Evolutionary conservation across 257 asterid genomes (phyloP).

Genomic region (Solanum microdontum): DNA sequence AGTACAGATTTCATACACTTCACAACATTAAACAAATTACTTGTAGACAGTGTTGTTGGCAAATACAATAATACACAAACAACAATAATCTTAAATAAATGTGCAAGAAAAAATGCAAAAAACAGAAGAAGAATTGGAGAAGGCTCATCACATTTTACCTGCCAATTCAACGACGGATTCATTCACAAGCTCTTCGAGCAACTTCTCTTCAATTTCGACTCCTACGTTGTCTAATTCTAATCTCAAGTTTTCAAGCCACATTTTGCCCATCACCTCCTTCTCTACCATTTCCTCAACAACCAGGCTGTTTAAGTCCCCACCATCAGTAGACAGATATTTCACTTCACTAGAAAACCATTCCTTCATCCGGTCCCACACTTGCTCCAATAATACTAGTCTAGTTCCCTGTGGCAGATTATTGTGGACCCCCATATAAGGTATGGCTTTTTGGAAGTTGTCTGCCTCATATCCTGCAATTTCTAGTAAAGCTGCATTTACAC

Average conservation of each 20-base stretch:
- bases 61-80: constrained; percentile 15
- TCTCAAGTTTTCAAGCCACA: constrained; percentile 48
- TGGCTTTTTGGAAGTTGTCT: constrained; percentile 23
- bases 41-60: constrained; percentile 9
- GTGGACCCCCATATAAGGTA: constrained; percentile 19
- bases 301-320: constrained; percentile 38
- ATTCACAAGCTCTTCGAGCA: constrained; percentile 62
- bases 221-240: constrained; percentile 49
- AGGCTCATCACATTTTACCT: constrained; percentile 24
- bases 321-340: constrained; percentile 17
- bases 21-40: neutral
- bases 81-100: constrained; percentile 4
- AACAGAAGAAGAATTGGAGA: neutral
- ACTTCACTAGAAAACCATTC: constrained; percentile 46
- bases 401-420: constrained; percentile 2
- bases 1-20: constrained; percentile 14
- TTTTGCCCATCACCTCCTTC: constrained; percentile 59
- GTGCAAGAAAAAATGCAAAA: neutral
- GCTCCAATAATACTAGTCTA: constrained; percentile 28
- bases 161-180: constrained; percentile 58
- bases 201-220: constrained; percentile 47
- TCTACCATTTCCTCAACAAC: constrained; percentile 57
- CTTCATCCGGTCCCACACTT: constrained; percentile 58
- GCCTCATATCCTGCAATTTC: constrained; percentile 48
- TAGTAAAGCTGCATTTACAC: constrained; percentile 51